These are phyloP conservation scores for Trichoderma hamatum DNA, from an alignment of 2,329 filamentous ascomycete species.

Conservation along the genomic window DNA sequence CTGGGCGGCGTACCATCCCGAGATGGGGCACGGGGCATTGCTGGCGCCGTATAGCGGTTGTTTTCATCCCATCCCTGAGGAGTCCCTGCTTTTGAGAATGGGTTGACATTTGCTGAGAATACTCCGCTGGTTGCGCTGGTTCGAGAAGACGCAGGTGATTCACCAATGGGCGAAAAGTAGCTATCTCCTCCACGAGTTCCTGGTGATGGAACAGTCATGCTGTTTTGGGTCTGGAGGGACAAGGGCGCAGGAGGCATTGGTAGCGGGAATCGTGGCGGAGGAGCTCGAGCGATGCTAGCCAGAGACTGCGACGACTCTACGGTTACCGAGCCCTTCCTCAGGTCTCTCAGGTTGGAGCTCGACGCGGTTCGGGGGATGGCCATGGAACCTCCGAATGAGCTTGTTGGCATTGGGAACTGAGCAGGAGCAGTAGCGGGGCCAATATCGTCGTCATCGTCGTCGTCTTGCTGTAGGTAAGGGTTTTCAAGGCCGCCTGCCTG, in stretches of 20 bases:
- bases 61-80: conserved; percentile 74
- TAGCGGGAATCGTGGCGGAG: conserved; percentile 73
- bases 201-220: conserved; percentile 58
- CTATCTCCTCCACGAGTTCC: conserved; percentile 70
- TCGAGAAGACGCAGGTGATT: conserved; percentile 76
- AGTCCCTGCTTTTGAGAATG: conserved; percentile 72
- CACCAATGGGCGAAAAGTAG: conserved; percentile 87
- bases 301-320: conserved; percentile 67
- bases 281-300: conserved; percentile 59
- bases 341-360: conserved; percentile 73
- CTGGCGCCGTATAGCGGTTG: conserved; percentile 86
- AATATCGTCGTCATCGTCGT: conserved; percentile 64
- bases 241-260: conserved; percentile 60
- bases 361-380: conserved; percentile 55
- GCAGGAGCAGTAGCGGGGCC: conserved; percentile 43
- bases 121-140: conserved; percentile 76
- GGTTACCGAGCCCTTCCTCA: conserved; percentile 76
- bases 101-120: conserved; percentile 60
- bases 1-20: conserved; percentile 72
- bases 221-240: conserved; percentile 65
- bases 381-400: conserved; percentile 33
- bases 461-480: conserved; percentile 71
- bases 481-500: conserved; percentile 73
- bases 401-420: conserved; percentile 40
- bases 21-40: conserved; percentile 79